Evolutionary conservation across 441 rosid species (phyloP), one percentile per base, ranked within the genome.

Genomic region (Iberis amara): DNA sequence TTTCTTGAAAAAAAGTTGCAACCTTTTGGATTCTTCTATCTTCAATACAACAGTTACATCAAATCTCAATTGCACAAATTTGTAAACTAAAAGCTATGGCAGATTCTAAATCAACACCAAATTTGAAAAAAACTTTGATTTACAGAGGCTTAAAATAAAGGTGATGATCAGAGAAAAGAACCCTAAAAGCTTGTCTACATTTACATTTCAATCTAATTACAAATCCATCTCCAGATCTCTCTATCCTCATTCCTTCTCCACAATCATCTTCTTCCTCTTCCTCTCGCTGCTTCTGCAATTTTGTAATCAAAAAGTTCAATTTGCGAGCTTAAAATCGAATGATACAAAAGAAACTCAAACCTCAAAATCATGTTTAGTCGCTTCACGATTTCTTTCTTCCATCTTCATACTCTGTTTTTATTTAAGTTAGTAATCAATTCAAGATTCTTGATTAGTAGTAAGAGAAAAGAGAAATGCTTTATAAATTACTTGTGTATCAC

Each of bases 161-260:
- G 33, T 46, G 70, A 10, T 46, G 50, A 39, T 65, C 60, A 32
- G 55, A 52, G 65, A 65, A 65, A 32, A 65, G 51, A 45, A 59
- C 51, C 55, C 65, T 65, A 46, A n/a, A 65, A 46, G 70, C 65
- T 12, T 30, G 38, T 15, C 26, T 52, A 60, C 70, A 65, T 24
- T 39, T 45, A 59, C 70, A 58, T 55, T 65, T 65, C 45, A 65
- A 46, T 18, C 65, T 56, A 52, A 65, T 58, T 14, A 65, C 32
- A 35, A n/a, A 65, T 3, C 70, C 70, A 30, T 65, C 70, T 58
- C 70, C 70, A 26, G 70, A 65, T 58, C 70, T 65, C 33, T 65
- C 70, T 58, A 58, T 65, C 55, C 70, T 65, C 70, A 65, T 65
- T 37, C 65, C 70, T 58, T 61, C 59, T 65, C 45, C 65, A 45